Percentiles rank a stretch among this genome's conserved stretches.
These are phyloP conservation scores for Fusarium sarcochroum DNA, from an alignment of 2,329 filamentous ascomycete genomes.

Conservation along the genomic window DNA sequence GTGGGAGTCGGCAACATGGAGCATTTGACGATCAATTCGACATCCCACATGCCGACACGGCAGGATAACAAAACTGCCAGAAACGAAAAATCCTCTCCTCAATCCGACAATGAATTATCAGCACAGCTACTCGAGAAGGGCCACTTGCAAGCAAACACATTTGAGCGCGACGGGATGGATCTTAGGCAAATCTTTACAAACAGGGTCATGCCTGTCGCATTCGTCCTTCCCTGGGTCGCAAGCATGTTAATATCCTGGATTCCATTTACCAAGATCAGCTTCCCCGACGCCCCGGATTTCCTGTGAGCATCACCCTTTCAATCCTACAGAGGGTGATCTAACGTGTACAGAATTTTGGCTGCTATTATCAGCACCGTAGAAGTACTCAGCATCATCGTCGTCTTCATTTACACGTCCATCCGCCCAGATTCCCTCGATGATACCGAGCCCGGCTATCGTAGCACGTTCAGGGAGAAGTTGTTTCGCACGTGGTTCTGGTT, in stretches of 20 bases:
- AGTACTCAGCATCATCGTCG: conserved; percentile 32
- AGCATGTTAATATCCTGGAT: conserved; percentile 39
- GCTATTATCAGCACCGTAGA: conserved; percentile 33
- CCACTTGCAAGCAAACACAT: background rate
- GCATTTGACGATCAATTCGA: background rate
- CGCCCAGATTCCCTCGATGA: background rate
- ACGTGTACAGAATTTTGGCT: conserved; percentile 20
- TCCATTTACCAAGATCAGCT: conserved; percentile 31
- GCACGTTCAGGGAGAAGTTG: conserved; percentile 22
- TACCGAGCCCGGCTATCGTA: background rate
- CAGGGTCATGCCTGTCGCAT: conserved; percentile 27
- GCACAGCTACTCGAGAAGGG: conserved; percentile 3
- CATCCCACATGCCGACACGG: conserved; percentile 33
- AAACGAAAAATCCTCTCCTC: conserved; percentile 3
- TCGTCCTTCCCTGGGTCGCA: conserved; percentile 31
- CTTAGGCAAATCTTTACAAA: conserved; percentile 5
- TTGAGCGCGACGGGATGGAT: conserved; percentile 6
- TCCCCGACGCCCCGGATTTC: conserved; percentile 29
- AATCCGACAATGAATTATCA: background rate
- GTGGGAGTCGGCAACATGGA: conserved; percentile 23
- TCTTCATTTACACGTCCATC: conserved; percentile 33
- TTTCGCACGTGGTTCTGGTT: conserved; percentile 38
- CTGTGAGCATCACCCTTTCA: conserved; percentile 10
- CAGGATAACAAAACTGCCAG: conserved; percentile 4
- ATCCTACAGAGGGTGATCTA: background rate